Base-by-base conservation (phyloP, 371 early-diverging fungal species). In the Syncephalis plumigaleata region DNA sequence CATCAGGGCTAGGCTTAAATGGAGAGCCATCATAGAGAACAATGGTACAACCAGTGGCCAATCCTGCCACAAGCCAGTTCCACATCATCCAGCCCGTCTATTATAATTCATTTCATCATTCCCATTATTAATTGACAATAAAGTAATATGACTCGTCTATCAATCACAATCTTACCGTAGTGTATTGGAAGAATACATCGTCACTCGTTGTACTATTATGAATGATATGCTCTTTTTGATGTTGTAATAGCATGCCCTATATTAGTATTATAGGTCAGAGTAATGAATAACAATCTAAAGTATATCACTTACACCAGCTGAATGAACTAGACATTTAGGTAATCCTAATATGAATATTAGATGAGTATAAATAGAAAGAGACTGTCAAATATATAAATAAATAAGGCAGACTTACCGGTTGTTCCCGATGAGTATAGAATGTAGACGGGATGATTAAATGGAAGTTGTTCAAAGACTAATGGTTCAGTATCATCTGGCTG, bases 21-120 rank as follows among this genome's bases (percentile, higher is more conserved):
- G 95, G 97, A 38, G 87, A 87, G 18, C 97, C 97, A 53, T 94
- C 94, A 73, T 84, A 96, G 2, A 85, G 62, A 2, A 93, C 87
- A 36, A 92, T 70, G 1, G 92, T 84, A 9, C 71, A 57, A 22
- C 92, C 93, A 9, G 81, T 65, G 24, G 77, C 65, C n/a, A 91
- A 58, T 9, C 73, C 91, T 13, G 77, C 61, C 0, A 91, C 75
- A 20, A 94, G 73, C 94, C 94, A 95, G 63, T 96, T 91, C 95
- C 95, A 96, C 97, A 96, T 96, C 97, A 96, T 96, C 95, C 93
- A 92, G 7, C 92, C 91, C 0, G 91, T 91, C 9, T 54, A 37
- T 27, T n/a, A 45, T 17, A 36, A 45, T 23, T 36, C 17, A n/a
- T 17, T 18, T 18, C 38, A 36, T 2, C 9, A 17, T 37, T 37